Conservation (phyloP, 495 filamentous ascomycete genomes). For the Penicillium coffeae region DNA sequence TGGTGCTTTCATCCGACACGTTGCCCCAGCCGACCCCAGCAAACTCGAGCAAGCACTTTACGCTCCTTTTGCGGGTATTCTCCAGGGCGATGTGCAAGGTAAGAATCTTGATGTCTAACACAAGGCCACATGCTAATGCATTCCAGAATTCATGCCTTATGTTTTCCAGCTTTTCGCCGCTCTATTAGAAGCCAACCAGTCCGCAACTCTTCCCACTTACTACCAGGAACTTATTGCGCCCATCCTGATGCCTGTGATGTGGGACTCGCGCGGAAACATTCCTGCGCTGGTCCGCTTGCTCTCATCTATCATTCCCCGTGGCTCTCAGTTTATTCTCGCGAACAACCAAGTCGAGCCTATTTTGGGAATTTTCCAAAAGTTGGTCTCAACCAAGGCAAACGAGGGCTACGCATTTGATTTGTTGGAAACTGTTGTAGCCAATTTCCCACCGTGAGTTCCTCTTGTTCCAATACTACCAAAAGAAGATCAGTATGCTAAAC, state of each 20-base stretch:
- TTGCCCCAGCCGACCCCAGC: constrained; percentile 60
- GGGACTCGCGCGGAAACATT: constrained; percentile 89
- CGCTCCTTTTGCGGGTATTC: constrained; percentile 67
- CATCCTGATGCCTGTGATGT: constrained; percentile 70
- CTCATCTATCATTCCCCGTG: constrained; percentile 76
- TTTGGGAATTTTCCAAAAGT: constrained; percentile 87
- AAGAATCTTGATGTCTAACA: constrained; percentile 9
- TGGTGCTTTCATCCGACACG: constrained; percentile 86
- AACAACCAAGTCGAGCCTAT: constrained; percentile 76
- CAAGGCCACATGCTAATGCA: constrained; percentile 13
- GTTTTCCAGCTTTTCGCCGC: constrained; percentile 93
- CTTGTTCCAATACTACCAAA: not conserved
- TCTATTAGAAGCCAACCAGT: constrained; percentile 76
- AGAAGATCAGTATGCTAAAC: constrained; percentile 16
- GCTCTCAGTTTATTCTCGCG: constrained; percentile 62
- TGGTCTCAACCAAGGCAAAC: constrained; percentile 67
- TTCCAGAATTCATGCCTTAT: constrained; percentile 87
- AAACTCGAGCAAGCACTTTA: constrained; percentile 77
- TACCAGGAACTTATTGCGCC: constrained; percentile 72
- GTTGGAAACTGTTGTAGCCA: constrained; percentile 70
- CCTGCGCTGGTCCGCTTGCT: constrained; percentile 84
- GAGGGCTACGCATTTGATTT: constrained; percentile 86
- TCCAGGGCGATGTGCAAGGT: constrained; percentile 79
- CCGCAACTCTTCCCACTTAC: constrained; percentile 65
- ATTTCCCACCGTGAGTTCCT: constrained; percentile 63